Evolutionary conservation across 2,329 filamentous ascomycete genomes (phyloP).

Genomic region (Elsinoe ampelina): DNA sequence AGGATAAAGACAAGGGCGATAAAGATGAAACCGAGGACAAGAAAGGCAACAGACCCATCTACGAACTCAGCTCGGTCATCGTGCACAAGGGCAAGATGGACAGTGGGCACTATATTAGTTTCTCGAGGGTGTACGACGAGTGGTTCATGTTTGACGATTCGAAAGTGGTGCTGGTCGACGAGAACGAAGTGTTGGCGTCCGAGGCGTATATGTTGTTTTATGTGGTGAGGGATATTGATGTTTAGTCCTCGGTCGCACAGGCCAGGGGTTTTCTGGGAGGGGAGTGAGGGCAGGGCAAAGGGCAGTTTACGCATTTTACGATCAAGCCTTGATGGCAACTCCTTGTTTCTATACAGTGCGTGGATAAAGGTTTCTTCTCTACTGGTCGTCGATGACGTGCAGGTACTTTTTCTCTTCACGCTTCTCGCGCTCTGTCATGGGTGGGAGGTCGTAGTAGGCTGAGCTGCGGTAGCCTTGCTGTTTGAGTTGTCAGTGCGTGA

Average conservation of each 20-base stretch:
- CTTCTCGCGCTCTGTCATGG: constrained; percentile 89
- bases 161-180: constrained; percentile 73
- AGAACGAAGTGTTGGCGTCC: constrained; percentile 74
- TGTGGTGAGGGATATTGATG: constrained; percentile 22
- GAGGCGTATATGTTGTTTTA: constrained; percentile 92
- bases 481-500: constrained; percentile 28
- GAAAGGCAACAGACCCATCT: constrained; percentile 51
- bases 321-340: not conserved
- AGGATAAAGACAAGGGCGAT: constrained; percentile 15
- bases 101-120: constrained; percentile 86
- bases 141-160: constrained; percentile 98
- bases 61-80: constrained; percentile 81
- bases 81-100: constrained; percentile 91
- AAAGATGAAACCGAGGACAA: not conserved
- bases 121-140: constrained; percentile 70
- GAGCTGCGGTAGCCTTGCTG: constrained; percentile 86
- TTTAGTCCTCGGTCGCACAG: not conserved
- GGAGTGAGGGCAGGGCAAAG: not conserved
- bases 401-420: constrained; percentile 93
- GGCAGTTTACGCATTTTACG: not conserved
- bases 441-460: constrained; percentile 84
- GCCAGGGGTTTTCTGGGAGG: not conserved
- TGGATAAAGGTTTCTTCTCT: constrained; percentile 25
- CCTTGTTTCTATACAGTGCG: constrained; percentile 7
- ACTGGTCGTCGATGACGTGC: constrained; percentile 85